Percentiles rank a stretch among this genome's conserved stretches.
These are phyloP conservation scores for Candida pini DNA, from an alignment of 805 yeast genomes.

Conservation along the genomic window DNA sequence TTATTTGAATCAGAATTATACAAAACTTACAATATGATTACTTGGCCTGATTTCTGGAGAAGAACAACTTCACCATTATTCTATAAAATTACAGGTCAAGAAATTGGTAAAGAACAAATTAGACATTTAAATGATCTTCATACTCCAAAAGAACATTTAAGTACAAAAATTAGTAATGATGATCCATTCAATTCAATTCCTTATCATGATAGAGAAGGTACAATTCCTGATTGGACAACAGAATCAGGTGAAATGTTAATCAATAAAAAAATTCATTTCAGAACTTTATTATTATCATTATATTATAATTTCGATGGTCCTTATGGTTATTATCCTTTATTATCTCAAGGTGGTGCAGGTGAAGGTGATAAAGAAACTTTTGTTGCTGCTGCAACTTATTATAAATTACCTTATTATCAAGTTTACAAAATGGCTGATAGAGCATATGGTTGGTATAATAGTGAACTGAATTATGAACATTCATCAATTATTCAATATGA, in stretches of 20 bases:
- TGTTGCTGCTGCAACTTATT: conserved; percentile 60
- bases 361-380: conserved; percentile 78
- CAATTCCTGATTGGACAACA: conserved; percentile 64
- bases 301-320: conserved; percentile 68
- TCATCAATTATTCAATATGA: conserved; percentile 32
- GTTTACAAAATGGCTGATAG: conserved; percentile 35
- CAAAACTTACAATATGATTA: conserved; percentile 40
- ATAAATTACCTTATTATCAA: conserved; percentile 48
- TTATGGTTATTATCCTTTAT: conserved; percentile 48
- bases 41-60: conserved; percentile 61
- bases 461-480: conserved; percentile 28
- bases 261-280: conserved; percentile 51
- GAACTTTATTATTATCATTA: conserved; percentile 51
- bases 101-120: conserved; percentile 28
- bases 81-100: conserved; percentile 38
- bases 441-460: conserved; percentile 29
- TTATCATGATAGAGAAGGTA: conserved; percentile 59
- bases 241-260: conserved; percentile 66
- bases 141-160: conserved; percentile 26
- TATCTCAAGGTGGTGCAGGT: conserved; percentile 60
- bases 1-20: conserved; percentile 56
- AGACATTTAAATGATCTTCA: conserved; percentile 28
- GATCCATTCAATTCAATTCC: conserved; percentile 31
- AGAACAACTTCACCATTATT: conserved; percentile 48
- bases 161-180: conserved; percentile 30